Evolutionary conservation across 2,329 filamentous ascomycete species (phyloP), one percentile per base, ranked within the genome.

Genomic region (Cladosporium austrohemisphaericum): DNA sequence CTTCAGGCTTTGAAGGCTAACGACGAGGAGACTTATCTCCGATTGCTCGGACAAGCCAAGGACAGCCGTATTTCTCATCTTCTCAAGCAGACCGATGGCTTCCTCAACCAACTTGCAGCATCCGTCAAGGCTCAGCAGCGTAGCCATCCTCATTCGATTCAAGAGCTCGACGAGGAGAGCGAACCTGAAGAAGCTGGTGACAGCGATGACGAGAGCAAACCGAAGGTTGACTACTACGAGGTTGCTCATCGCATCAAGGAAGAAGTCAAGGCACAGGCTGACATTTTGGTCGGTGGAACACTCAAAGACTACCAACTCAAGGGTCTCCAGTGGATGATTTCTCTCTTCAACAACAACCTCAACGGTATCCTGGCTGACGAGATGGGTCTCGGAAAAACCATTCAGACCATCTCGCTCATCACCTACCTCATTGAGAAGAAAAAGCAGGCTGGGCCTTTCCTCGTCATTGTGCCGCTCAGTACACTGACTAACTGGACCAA

Each of bases 331-430:
- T 98, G 93, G 93, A 98, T 98, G 93, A 85, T 98, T 53, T 98
- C 93, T 11, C 79, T 98, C 11, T 98, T 97, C 80, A 98, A 98
- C 83, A 98, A 98, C 77, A 98, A 96, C 71, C 81, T 98, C 57
- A 98, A 98, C 68, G 93, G 93, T 79, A 97, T 98, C 58, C 76
- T 98, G 61, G 93, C 93, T 52, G 93, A 98, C 64, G 93, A 98
- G 72, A 98, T 98, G 93, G 93, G 93, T 84, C 88, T 98, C 57
- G 93, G 93, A 69, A 98, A 98, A 75, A 98, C 93, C 0, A 98
- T 98, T 60, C 93, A 98, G 71, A 97, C 93, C 36, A 98, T 98
- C 71, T 95, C 88, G 76, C 75, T 98, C 72, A 87, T 98, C 63
- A 96, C 92, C 3, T 94, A 98, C 66, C 84, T 98, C 55, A 96